Evolutionary conservation across 2,329 filamentous ascomycete species (phyloP), one percentile per base, ranked within the genome.

Genomic region (Trichoderma aggressivum): DNA sequence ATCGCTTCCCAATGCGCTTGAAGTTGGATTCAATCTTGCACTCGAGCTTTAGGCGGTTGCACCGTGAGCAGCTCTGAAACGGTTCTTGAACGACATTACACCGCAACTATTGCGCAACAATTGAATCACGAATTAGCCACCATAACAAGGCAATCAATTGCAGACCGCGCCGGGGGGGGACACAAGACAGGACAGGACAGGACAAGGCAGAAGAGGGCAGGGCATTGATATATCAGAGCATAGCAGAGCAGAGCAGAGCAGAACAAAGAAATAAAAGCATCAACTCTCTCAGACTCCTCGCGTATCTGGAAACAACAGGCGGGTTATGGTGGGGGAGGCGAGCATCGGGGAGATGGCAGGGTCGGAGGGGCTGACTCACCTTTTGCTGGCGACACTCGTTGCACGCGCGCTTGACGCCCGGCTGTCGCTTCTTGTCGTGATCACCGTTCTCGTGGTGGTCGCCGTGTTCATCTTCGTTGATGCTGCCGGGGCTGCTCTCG

Each of bases 311-410:
- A 59, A 53, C 14, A 53, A 11, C 10, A 24, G n/a, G 47, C 56
- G 26, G 11, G 11, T 26, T 26, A 24, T 65, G 53, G 69, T 47
- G 53, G 70, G 55, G 62, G 32, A 34, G 21, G 58, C 30, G n/a
- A 30, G 26, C 24, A 30, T 14, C 39, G 43, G 66, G 66, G 61
- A 63, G 43, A 24, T 62, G 68, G 14, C 30, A 58, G 60, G 34
- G 55, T 58, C 26, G 21, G 50, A 63, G 59, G 65, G 50, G 21
- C 72, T 74, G 79, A 85, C 84, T 86, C 83, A 93, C 92, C 86
- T 95, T 95, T 81, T 95, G 92, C 82, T 95, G 92, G 73, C 92
- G 87, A 79, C 92, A 95, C 81, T 95, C 92, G 78, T 94, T 94
- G 81, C 92, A 95, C 7, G 92, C 92, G 76, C 93, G 87, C 83